These are phyloP conservation scores for Barnettozyma botsteinii DNA, from an alignment of 805 yeast species.

Conservation along the genomic window DNA sequence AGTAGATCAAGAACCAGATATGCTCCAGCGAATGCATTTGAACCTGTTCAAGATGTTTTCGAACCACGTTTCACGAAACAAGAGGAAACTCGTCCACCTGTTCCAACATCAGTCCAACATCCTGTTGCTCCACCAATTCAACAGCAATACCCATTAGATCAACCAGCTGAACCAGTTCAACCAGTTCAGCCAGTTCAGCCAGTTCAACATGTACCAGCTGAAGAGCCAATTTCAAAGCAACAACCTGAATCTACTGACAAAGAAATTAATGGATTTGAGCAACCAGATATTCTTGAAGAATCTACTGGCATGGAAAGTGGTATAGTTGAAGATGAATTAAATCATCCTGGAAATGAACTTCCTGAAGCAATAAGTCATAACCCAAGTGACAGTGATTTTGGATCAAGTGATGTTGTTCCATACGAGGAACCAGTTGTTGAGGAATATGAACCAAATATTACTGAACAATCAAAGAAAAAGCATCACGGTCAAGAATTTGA, in stretches of 20 bases:
- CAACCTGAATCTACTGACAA: not conserved
- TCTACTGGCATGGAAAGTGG: constrained; percentile 1
- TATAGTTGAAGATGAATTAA: not conserved
- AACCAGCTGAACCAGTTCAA: no score
- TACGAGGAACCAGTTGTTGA: constrained; percentile 2
- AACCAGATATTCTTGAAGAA: not conserved
- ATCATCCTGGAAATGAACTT: no score
- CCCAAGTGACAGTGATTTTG: constrained; percentile 15
- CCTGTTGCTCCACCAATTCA: no score
- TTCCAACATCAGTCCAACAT: no score
- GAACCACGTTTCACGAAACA: not conserved
- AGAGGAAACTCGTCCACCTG: not conserved
- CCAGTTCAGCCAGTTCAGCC: no score
- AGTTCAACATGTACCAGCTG: not conserved
- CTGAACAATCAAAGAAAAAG: not conserved
- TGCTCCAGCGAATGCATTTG: not conserved
- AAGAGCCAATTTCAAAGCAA: not conserved
- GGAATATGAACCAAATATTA: not conserved
- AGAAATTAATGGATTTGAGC: not conserved
- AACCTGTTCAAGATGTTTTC: not conserved
- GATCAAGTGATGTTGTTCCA: constrained; percentile 4
- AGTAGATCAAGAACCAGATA: constrained; percentile 7
- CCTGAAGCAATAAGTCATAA: not conserved
- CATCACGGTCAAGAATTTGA: constrained; percentile 10
- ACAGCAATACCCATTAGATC: no score